Evolutionary conservation across 495 filamentous ascomycete genomes (phyloP).

Genomic region (Lasiosphaeriaceae sp.): DNA sequence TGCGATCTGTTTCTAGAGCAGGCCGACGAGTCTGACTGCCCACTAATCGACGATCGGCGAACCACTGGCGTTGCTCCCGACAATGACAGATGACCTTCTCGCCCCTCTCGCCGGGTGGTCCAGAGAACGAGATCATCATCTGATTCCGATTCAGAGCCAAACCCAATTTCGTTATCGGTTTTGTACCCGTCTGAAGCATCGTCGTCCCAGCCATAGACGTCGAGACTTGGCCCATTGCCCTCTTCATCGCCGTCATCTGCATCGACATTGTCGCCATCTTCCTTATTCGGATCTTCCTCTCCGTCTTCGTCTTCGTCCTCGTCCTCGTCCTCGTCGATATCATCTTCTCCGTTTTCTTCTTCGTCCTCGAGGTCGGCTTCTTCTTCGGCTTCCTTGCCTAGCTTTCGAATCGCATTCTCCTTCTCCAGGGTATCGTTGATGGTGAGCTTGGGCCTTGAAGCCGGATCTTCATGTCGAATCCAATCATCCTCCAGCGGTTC

Average conservation of each 20-base stretch:
- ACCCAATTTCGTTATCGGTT: constrained; percentile 93
- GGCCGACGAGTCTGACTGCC: constrained; percentile 40
- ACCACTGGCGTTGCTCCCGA: constrained; percentile 34
- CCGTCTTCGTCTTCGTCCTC: constrained; percentile 42
- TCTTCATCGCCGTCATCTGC: constrained; percentile 39
- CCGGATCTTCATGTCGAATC: constrained; percentile 61
- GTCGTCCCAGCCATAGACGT: constrained; percentile 63
- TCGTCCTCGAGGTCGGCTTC: constrained; percentile 73
- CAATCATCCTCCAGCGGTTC: constrained; percentile 80
- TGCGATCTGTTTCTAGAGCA: constrained; percentile 20
- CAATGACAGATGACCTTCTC: constrained; percentile 43
- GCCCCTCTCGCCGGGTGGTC: constrained; percentile 58
- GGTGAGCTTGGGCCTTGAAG: constrained; percentile 65
- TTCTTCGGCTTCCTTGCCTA: constrained; percentile 88
- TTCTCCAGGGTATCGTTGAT: constrained; percentile 86
- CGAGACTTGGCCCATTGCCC: constrained; percentile 40
- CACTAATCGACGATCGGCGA: constrained; percentile 36
- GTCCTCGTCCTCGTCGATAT: constrained; percentile 51
- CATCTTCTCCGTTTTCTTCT: constrained; percentile 57
- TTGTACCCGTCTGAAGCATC: constrained; percentile 76
- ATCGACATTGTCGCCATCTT: constrained; percentile 46
- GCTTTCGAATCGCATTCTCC: constrained; percentile 79
- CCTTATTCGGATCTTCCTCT: constrained; percentile 44
- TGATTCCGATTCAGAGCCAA: constrained; percentile 84
- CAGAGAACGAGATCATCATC: constrained; percentile 80